Evolutionary conservation across 2,329 filamentous ascomycete genomes (phyloP), one percentile per base, ranked within the genome.

Genomic region (Thielaviopsis cerberus): DNA sequence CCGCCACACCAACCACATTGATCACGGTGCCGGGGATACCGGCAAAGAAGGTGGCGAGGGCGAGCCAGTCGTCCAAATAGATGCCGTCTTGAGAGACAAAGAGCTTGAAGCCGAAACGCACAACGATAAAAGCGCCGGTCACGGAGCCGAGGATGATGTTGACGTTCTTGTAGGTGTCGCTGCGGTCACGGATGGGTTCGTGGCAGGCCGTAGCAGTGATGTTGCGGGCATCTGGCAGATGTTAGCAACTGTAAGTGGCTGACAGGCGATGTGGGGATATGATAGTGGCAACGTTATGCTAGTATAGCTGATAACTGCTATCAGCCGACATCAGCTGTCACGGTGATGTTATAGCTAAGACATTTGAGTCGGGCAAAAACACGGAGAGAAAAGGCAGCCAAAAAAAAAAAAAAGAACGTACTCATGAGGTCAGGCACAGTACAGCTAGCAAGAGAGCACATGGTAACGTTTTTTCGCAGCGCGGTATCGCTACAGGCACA

Each of bases 101-200:
- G 17, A 72, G 59, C 57, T 68, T 70, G 50, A 65, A 69, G 1
- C 61, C 64, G 7, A 76, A 67, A 22, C 76, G 72, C 11, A 74
- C 66, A 1, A 71, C 57, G 17, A 76, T 65, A 57, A 75, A 74
- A 23, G 70, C 60, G 54, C 64, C 69, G 1, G 71, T 68, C 2
- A 74, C 63, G 5, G 66, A 63, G 30, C 67, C 68, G 10, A 72
- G 63, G 59, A 62, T 34, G 62, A 69, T 63, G 61, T 66, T 65
- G 1, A 74, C 64, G 52, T 65, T 66, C 6, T 69, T 62, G 53
- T 72, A 67, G 23, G 68, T 62, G 23, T 65, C 61, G 61, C 62
- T 68, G 55, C 66, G 69, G 62, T 71, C 64, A 13, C 67, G 63
- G 6, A 66, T 34, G 8, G 63, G 65, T 2, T 62, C 65, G 25